These are phyloP conservation scores for Marasmius oreades DNA, from an alignment of 1,284 basidiomycete genomes.

Conservation along the genomic window DNA sequence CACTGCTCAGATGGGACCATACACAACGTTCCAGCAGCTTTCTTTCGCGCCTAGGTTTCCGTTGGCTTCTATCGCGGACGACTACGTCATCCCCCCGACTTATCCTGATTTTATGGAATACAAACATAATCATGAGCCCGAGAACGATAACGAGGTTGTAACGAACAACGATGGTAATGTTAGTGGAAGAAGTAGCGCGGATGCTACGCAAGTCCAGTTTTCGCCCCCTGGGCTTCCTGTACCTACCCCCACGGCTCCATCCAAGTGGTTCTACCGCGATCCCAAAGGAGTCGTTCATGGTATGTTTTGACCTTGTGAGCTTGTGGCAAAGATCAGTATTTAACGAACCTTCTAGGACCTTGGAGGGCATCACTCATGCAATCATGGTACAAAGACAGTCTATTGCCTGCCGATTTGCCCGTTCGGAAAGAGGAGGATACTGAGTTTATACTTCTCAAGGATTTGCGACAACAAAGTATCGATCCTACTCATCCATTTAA, in stretches of 20 bases:
- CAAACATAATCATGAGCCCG: conserved; percentile 54
- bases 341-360: conserved; percentile 47
- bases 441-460: conserved; percentile 64
- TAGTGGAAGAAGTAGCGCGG: conserved; percentile 26
- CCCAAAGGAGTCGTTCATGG: conserved; percentile 76
- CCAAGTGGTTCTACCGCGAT: conserved; percentile 76
- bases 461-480: conserved; percentile 68
- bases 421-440: conserved; percentile 71
- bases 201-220: conserved; percentile 63
- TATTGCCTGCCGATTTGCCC: conserved; percentile 75
- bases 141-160: conserved; percentile 32
- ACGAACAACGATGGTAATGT: conserved; percentile 28
- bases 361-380: conserved; percentile 86
- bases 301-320: conserved; percentile 28
- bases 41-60: conserved; percentile 80
- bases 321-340: background rate
- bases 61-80: conserved; percentile 79
- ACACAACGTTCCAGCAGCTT: conserved; percentile 86
- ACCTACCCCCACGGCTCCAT: conserved; percentile 59
- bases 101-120: conserved; percentile 76
- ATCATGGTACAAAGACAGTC: conserved; percentile 77
- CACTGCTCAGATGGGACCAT: conserved; percentile 70
- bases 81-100: conserved; percentile 85
- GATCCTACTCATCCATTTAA: conserved; percentile 77
- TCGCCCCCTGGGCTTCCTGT: conserved; percentile 74